Evolutionary conservation across 2,329 filamentous ascomycete genomes (phyloP).

Genomic region (Fusarium gaditjirri): DNA sequence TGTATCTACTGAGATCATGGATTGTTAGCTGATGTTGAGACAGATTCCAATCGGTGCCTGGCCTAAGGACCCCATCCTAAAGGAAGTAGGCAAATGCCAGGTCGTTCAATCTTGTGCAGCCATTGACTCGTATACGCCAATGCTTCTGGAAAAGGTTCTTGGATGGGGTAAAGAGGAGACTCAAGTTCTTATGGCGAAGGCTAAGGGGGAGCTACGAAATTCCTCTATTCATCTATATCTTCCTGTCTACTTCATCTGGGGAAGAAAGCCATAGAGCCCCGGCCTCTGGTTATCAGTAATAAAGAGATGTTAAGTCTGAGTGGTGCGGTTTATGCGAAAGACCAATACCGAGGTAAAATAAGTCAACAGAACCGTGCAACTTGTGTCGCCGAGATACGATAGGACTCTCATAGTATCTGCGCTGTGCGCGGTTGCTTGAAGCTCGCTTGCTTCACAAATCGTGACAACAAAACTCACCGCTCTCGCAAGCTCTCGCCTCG

Average conservation of each 20-base stretch:
- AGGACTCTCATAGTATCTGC: neutral
- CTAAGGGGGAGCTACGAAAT: conserved; percentile 36
- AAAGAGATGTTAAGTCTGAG: rapidly evolving
- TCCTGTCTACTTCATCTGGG: conserved; percentile 29
- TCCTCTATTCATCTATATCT: conserved; percentile 31
- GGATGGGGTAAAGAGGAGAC: conserved; percentile 34
- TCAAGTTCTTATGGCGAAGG: conserved; percentile 34
- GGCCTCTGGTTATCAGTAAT: neutral
- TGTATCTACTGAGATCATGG: rapidly evolving
- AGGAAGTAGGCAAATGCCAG: conserved; percentile 28
- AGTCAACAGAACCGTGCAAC: neutral
- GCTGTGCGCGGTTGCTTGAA: neutral
- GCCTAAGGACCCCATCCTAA: conserved; percentile 22
- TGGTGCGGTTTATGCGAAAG: neutral
- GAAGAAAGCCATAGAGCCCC: conserved; percentile 11
- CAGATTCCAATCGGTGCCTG: conserved; percentile 28
- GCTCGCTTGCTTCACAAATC: neutral
- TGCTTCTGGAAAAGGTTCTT: conserved; percentile 27
- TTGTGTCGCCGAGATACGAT: no score
- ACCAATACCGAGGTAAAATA: neutral
- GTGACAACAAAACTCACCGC: neutral
- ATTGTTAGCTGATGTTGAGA: neutral
- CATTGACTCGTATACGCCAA: conserved; percentile 32
- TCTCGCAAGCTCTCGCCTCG: neutral
- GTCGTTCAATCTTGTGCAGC: conserved; percentile 28